phyloP scores from a whole-genome alignment of 1,284 basidiomycete species.

The Ganoderma resinaceum region DNA sequence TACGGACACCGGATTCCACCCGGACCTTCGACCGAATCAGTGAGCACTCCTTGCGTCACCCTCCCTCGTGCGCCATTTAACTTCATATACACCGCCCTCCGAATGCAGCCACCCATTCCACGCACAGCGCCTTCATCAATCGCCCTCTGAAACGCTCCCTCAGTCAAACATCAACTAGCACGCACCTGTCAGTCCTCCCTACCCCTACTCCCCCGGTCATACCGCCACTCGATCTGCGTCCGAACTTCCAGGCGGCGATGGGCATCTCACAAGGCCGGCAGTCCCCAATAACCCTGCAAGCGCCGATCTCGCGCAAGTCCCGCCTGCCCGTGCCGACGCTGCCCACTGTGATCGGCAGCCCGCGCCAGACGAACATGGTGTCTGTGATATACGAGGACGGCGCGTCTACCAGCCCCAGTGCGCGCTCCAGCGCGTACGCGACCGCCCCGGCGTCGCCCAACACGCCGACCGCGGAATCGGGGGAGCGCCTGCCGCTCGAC shows the following conservation, averaged over 20 bases:
- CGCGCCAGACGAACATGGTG: conserved; percentile 34
- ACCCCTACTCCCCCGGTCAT: conserved; percentile 52
- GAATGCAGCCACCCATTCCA: conserved; percentile 9
- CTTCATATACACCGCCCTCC: not conserved
- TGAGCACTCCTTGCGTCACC: conserved; percentile 21
- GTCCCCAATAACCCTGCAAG: conserved; percentile 39
- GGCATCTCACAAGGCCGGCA: conserved; percentile 14
- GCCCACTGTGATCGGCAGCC: conserved; percentile 38
- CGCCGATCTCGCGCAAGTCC: conserved; percentile 39
- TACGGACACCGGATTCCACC: conserved; percentile 41
- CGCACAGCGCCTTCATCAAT: conserved; percentile 55
- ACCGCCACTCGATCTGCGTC: conserved; percentile 62
- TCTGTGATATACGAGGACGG: conserved; percentile 52
- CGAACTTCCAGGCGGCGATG: conserved; percentile 54
- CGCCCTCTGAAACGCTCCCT: conserved; percentile 62
- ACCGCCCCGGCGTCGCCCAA: conserved; percentile 53
- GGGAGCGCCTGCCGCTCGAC: conserved; percentile 17
- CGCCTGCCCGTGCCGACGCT: conserved; percentile 38
- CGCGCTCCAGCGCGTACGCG: conserved; percentile 64
- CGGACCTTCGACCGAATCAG: conserved; percentile 32
- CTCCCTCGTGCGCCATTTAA: not conserved
- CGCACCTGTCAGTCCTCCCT: conserved; percentile 50
- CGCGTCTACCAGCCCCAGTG: conserved; percentile 32
- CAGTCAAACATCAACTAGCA: conserved; percentile 64
- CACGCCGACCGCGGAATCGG: conserved; percentile 21